Conservation (phyloP, 2,329 filamentous ascomycete genomes). For the Sclerotinia spermophila region DNA sequence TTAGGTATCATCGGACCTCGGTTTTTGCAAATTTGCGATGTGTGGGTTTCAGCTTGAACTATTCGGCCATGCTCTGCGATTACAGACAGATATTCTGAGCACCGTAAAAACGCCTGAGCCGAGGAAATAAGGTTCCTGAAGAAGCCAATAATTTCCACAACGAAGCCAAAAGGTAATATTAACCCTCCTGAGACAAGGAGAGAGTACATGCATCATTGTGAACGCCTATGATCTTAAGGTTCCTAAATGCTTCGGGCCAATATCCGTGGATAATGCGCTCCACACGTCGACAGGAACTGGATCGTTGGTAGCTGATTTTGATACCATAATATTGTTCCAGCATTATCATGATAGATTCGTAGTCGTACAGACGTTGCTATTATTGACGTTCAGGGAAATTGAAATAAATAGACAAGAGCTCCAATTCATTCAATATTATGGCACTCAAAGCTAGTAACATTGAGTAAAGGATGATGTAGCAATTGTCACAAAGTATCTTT, state of each 20-base stretch:
- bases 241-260: not conserved
- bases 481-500: not conserved
- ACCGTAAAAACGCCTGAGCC: not conserved
- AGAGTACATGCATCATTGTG: not conserved
- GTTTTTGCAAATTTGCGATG: not conserved
- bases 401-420: not conserved
- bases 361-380: not conserved
- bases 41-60: not conserved
- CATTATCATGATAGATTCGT: too few relatives aligned
- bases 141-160: not conserved
- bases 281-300: not conserved
- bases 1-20: not conserved
- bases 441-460: not conserved
- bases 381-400: too few relatives aligned
- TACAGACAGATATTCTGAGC: not conserved
- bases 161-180: not conserved
- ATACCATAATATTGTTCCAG: not conserved
- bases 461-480: not conserved
- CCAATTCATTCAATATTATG: not conserved
- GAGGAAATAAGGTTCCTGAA: not conserved
- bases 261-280: not conserved
- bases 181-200: not conserved
- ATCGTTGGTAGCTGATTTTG: not conserved
- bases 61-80: not conserved
- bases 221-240: not conserved